Percentiles rank a stretch among this genome's conserved stretches.
Evolutionary conservation across 805 yeast species (phyloP).

Genomic region (Wickerhamomyces chaumierensis): DNA sequence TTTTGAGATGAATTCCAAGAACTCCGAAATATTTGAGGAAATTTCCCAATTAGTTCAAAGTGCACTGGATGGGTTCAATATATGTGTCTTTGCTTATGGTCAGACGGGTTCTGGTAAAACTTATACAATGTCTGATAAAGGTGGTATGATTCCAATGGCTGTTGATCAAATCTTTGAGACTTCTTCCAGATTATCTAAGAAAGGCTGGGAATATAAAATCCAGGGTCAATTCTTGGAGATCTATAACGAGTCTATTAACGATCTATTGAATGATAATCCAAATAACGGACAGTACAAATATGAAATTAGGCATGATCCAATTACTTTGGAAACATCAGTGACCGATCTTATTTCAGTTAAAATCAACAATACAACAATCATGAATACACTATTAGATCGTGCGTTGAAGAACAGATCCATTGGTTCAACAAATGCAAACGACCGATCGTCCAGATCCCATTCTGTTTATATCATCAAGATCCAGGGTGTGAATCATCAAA

Average conservation of each 20-base stretch:
- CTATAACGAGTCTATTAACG: slow-evolving; percentile 74
- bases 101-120: slow-evolving; percentile 97
- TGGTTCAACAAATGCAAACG: slow-evolving; percentile 74
- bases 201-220: slow-evolving; percentile 47
- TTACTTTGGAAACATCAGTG: slow-evolving; percentile 40
- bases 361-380: slow-evolving; percentile 37
- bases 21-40: slow-evolving; percentile 67
- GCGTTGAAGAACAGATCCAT: slow-evolving; percentile 62
- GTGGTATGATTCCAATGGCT: slow-evolving; percentile 79
- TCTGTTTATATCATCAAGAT: slow-evolving; percentile 62
- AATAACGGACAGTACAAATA: slow-evolving; percentile 26
- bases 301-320: slow-evolving; percentile 65
- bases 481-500: slow-evolving; percentile 37
- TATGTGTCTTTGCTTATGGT: slow-evolving; percentile 93
- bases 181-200: slow-evolving; percentile 29
- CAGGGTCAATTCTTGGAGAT: slow-evolving; percentile 79
- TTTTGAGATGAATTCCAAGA: slow-evolving; percentile 43
- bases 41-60: slow-evolving; percentile 78
- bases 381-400: slow-evolving; percentile 33
- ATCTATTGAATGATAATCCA: slow-evolving; percentile 34
- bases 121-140: slow-evolving; percentile 67
- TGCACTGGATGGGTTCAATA: slow-evolving; percentile 81
- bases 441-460: slow-evolving; percentile 86
- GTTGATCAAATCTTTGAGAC: slow-evolving; percentile 58
- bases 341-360: slow-evolving; percentile 43